A percentile compares a stretch with the other conserved stretches of the same genome.
Evolutionary conservation across 352 stramenopile species (phyloP).

Genomic region (Phytophthora agathidicida): DNA sequence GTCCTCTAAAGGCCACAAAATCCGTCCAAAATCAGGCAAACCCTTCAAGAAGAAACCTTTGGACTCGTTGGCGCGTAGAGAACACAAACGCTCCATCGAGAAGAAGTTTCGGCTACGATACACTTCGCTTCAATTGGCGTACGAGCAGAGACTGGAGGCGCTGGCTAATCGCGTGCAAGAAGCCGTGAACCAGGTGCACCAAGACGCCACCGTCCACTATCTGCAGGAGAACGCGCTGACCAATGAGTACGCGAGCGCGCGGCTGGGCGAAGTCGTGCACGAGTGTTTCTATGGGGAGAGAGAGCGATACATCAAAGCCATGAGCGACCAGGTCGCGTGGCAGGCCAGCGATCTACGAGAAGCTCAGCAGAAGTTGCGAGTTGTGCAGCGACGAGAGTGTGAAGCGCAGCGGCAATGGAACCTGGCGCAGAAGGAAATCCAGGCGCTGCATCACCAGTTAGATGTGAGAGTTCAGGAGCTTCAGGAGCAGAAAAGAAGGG

Average conservation of each 20-base stretch:
- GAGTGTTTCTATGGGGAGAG: constrained; percentile 73
- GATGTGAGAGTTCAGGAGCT: constrained; percentile 50
- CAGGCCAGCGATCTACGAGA: constrained; percentile 71
- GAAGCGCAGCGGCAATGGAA: constrained; percentile 51
- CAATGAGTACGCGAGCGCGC: constrained; percentile 60
- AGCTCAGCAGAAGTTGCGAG: constrained; percentile 48
- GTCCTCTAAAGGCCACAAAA: constrained; percentile 15
- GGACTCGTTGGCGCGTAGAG: constrained; percentile 19
- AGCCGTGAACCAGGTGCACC: constrained; percentile 55
- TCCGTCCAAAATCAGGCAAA: constrained; percentile 20
- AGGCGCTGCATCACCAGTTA: constrained; percentile 48
- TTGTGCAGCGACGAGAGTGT: constrained; percentile 44
- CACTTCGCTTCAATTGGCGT: constrained; percentile 65
- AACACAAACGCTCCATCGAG: constrained; percentile 64
- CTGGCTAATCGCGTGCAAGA: constrained; percentile 60
- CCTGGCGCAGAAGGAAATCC: constrained; percentile 47
- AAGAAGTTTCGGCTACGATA: constrained; percentile 80
- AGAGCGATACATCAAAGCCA: constrained; percentile 74
- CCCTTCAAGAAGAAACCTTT: constrained; percentile 7
- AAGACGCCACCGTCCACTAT: constrained; percentile 65
- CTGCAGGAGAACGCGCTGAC: constrained; percentile 73
- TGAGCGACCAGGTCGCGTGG: constrained; percentile 77
- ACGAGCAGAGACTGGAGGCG: constrained; percentile 71
- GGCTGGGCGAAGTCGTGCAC: constrained; percentile 68
- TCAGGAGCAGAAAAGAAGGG: constrained; percentile 43